Conservation (phyloP, 345 rosid species). For the Arabidopsis suecica region DNA sequence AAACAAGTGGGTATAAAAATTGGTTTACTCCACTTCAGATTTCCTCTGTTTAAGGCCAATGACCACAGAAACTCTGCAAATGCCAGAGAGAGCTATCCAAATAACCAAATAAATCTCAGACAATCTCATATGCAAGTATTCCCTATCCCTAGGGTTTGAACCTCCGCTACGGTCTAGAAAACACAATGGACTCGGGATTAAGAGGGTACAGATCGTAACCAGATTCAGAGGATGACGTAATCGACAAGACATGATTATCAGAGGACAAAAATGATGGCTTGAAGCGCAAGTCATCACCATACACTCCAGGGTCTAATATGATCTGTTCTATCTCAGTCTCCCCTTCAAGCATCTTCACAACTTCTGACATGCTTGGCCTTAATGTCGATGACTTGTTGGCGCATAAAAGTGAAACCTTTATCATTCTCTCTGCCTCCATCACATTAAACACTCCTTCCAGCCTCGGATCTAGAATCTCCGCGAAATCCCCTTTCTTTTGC, state of each 20-base stretch:
- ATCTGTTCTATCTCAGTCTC: slow-evolving; percentile 31
- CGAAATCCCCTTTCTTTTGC: slow-evolving; percentile 25
- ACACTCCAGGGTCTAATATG: slow-evolving; percentile 36
- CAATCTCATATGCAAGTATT: no score
- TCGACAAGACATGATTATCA: background rate
- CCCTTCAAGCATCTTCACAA: slow-evolving; percentile 55
- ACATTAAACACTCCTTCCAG: slow-evolving; percentile 39
- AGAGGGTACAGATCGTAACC: background rate
- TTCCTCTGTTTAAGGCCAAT: no score
- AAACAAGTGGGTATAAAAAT: no score
- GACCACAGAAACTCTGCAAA: no score
- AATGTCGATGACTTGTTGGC: slow-evolving; percentile 19
- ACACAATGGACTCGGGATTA: background rate
- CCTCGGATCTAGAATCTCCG: slow-evolving; percentile 3
- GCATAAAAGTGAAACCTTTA: slow-evolving; percentile 52
- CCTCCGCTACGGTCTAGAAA: no score
- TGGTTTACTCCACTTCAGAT: no score
- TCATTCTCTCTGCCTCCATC: slow-evolving; percentile 50
- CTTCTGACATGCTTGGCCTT: slow-evolving; percentile 61
- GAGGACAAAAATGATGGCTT: slow-evolving; percentile 15
- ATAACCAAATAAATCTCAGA: no score
- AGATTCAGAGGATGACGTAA: background rate
- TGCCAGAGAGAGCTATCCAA: no score
- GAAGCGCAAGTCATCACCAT: slow-evolving; percentile 32
- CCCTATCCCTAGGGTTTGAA: no score